These are phyloP conservation scores for Mitragyna speciosa DNA, from an alignment of 257 asterid genomes.

Conservation along the genomic window DNA sequence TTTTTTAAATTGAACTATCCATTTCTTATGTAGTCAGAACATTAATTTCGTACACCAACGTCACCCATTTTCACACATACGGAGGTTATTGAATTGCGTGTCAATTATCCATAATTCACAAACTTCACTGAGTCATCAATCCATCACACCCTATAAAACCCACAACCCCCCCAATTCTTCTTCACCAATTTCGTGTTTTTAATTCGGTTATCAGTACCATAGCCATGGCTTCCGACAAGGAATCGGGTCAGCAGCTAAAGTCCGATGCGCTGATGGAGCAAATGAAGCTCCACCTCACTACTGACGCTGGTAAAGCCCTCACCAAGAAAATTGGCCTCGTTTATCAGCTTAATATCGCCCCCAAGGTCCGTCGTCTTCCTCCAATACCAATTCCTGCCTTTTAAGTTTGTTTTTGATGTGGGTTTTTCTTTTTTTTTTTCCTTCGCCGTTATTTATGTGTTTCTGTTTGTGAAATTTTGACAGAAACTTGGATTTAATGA, in stretches of 20 bases:
- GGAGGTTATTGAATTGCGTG: conserved; percentile 17
- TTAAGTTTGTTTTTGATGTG: not conserved
- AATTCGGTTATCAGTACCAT: too few relatives aligned
- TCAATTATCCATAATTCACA: not conserved
- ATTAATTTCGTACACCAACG: too few relatives aligned
- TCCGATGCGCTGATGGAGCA: conserved; percentile 79
- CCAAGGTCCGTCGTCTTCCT: conserved; percentile 52
- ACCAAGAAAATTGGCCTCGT: conserved; percentile 78
- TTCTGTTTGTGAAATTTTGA: conserved; percentile 4
- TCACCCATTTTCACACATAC: too few relatives aligned
- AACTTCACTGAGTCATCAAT: not conserved
- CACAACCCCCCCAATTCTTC: not conserved
- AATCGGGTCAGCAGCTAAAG: conserved; percentile 51
- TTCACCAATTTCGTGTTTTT: not conserved
- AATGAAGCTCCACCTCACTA: conserved; percentile 76
- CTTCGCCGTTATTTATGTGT: not conserved
- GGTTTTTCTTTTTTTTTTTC: not conserved
- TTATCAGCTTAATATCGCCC: conserved; percentile 86
- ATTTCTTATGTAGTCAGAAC: too few relatives aligned
- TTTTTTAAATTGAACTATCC: too few relatives aligned
- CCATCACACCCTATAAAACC: not conserved
- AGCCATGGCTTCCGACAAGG: conserved; percentile 14
- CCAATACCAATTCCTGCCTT: not conserved
- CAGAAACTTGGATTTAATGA: conserved; percentile 85
- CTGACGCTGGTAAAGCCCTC: conserved; percentile 77